Evolutionary conservation across 371 early-diverging fungal genomes (phyloP).

Genomic region (Rhizopus delemar): DNA sequence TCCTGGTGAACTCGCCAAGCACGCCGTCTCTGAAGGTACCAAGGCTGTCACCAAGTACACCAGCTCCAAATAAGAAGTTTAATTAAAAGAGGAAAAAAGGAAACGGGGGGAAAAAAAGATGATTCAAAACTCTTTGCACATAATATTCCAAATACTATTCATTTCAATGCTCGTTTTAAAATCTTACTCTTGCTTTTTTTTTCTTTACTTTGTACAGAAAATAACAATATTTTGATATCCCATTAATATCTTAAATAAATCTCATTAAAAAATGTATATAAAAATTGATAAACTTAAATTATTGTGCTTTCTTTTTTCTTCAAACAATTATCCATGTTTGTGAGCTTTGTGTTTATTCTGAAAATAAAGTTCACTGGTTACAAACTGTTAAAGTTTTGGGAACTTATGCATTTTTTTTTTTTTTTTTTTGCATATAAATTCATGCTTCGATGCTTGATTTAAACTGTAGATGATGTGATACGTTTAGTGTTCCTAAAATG

Average conservation of each 20-base stretch:
- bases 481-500: too few relatives aligned
- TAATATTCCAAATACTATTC: background rate
- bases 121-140: background rate
- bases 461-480: too few relatives aligned
- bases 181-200: too few relatives aligned
- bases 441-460: too few relatives aligned
- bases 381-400: too few relatives aligned
- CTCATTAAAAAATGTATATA: background rate
- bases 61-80: conserved; percentile 65
- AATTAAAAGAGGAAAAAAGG: too few relatives aligned
- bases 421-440: too few relatives aligned
- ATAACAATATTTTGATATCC: background rate
- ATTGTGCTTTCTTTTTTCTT: background rate
- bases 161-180: background rate
- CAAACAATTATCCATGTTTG: too few relatives aligned
- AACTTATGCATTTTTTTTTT: too few relatives aligned
- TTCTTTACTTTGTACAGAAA: background rate
- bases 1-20: conserved; percentile 96
- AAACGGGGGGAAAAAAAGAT: too few relatives aligned
- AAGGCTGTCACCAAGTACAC: conserved; percentile 98
- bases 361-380: too few relatives aligned
- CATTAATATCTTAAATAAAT: background rate
- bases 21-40: conserved; percentile 97
- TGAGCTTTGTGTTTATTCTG: too few relatives aligned
- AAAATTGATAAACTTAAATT: background rate